Evolutionary conservation across 1,284 basidiomycete genomes (phyloP), one percentile per base, ranked within the genome.

Genomic region (Pyrrhoderma noxium): DNA sequence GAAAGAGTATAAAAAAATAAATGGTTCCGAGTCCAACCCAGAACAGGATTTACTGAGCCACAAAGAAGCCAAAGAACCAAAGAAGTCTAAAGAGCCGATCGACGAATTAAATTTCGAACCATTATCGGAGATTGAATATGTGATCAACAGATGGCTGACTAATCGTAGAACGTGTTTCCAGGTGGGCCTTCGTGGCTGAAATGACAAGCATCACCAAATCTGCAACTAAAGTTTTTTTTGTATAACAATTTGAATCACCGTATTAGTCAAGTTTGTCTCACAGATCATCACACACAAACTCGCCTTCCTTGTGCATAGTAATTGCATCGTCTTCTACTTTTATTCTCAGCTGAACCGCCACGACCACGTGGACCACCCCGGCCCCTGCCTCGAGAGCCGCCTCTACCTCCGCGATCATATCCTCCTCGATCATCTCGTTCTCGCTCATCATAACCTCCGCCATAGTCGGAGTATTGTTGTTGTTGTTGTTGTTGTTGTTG

Each of bases 301-400:
- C 80, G 82, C 86, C 86, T 89, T 86, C 86, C 87, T 76, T 80
- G 76, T 71, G 79, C 79, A 77, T 82, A 89, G 74, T 88, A 89
- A 76, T 74, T 84, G 82, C 87, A 89, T 71, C 82, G 79, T 81
- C 78, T 76, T 79, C 82, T 84, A 71, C 71, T 75, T 80, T 76
- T 86, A 82, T 72, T 77, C 56, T 77, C 80, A 56, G 72, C 54
- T n/a, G 49, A 73, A 42, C 74, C 71, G 35, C 68, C 69, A 60
- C 72, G 66, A 64, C 69, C 60, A 55, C 68, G 62, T 52, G 57
- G 51, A 54, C 75, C 75, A 75, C 51, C 70, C 66, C 51, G 70
- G 62, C 62, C 72, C 65, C 59, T 62, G 36, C 59, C 55, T 52
- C 67, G 60, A n/a, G 31, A 34, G 14, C 45, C 40, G 9, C 39